phyloP scores from a whole-genome alignment of 2,329 filamentous ascomycete species.

The Paracorniculantispora psalliotae region DNA sequence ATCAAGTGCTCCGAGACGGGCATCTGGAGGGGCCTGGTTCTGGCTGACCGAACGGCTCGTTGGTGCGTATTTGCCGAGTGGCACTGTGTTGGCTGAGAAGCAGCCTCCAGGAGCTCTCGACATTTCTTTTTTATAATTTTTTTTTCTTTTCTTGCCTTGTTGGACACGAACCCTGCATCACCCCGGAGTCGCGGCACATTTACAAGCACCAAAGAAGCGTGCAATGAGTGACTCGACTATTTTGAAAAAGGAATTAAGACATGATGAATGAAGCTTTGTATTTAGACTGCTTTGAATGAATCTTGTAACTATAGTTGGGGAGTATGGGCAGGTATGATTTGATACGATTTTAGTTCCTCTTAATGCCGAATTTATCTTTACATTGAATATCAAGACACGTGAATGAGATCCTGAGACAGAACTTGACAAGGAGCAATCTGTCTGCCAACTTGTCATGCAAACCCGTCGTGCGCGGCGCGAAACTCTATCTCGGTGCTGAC shows the following conservation, averaged over 20 bases:
- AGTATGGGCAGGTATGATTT: constrained; percentile 5
- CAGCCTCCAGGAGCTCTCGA: background rate
- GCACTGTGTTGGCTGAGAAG: constrained; percentile 48
- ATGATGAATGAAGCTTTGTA: constrained; percentile 3
- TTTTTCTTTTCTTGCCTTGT: constrained; percentile 5
- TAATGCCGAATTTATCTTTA: background rate
- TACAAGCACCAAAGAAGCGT: background rate
- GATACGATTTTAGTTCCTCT: constrained; percentile 7
- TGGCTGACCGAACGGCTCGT: constrained; percentile 76
- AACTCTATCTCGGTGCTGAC: constrained; percentile 7
- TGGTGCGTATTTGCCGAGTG: constrained; percentile 95
- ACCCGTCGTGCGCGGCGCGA: background rate
- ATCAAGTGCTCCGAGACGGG: constrained; percentile 84
- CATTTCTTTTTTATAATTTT: background rate
- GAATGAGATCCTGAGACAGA: background rate
- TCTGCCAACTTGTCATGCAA: background rate
- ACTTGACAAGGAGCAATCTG: too few species aligned
- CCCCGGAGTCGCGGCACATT: constrained; percentile 8
- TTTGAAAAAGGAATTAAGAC: background rate
- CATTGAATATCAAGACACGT: background rate
- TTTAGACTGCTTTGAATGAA: constrained; percentile 9
- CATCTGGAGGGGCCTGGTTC: constrained; percentile 73
- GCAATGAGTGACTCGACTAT: constrained; percentile 5
- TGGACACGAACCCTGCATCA: constrained; percentile 12
- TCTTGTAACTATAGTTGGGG: constrained; percentile 12